phyloP scores from a whole-genome alignment of 2,329 filamentous ascomycete genomes.

The Rhynchosporium secalis region DNA sequence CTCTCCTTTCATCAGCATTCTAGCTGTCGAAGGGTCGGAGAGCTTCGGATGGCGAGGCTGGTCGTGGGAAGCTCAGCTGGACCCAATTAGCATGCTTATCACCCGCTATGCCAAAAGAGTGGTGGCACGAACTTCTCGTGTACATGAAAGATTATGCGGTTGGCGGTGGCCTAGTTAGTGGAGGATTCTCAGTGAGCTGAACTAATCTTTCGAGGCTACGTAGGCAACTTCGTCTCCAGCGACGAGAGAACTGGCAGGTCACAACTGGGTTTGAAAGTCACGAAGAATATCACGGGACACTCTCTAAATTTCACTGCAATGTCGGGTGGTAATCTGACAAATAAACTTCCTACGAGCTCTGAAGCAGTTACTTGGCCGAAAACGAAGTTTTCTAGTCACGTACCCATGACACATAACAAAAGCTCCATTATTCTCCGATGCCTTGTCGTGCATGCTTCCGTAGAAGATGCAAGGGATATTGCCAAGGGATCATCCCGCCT shows the following conservation, averaged over 20 bases:
- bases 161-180: background rate
- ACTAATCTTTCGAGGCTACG: background rate
- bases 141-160: background rate
- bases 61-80: background rate
- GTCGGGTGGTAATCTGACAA: no score
- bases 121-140: background rate
- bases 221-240: no score
- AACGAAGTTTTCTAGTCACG: no score
- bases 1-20: background rate
- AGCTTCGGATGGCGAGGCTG: background rate
- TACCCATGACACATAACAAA: constrained; percentile 1
- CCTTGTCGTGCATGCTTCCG: constrained; percentile 1
- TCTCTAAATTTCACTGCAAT: no score
- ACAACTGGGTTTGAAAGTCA: no score
- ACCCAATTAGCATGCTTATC: background rate
- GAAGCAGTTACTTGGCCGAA: no score
- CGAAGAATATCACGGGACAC: no score
- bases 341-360: no score
- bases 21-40: background rate
- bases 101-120: background rate
- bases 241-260: no score
- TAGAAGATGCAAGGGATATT: background rate
- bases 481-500: constrained; percentile 13
- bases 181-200: background rate
- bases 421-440: constrained; percentile 1